Evolutionary conservation across 441 rosid genomes (phyloP).

Genomic region (Brassica hybrid): DNA sequence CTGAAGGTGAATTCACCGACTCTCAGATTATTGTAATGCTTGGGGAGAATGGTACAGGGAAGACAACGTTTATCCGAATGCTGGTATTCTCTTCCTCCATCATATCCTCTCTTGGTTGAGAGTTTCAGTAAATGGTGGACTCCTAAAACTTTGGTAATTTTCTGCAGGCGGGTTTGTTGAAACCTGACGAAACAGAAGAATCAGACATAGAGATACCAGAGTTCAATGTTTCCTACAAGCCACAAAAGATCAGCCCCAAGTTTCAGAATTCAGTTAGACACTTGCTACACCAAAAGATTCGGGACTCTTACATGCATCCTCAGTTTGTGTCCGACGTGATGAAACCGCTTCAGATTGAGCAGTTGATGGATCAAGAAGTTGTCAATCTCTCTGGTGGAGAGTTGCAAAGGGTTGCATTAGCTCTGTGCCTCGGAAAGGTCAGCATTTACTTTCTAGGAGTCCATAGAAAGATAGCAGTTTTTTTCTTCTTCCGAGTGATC

Average conservation of each 20-base stretch:
- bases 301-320: conserved; percentile 89
- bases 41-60: conserved; percentile 98
- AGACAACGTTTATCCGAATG: conserved; percentile 95
- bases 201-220: conserved; percentile 88
- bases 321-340: conserved; percentile 96
- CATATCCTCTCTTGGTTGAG: conserved; percentile 11
- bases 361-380: conserved; percentile 94
- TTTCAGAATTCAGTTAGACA: conserved; percentile 76
- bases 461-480: neutral
- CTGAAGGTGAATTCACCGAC: conserved; percentile 98
- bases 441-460: neutral
- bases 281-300: conserved; percentile 81
- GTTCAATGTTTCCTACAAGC: conserved; percentile 95
- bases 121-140: conserved; percentile 3
- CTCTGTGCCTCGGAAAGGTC: conserved; percentile 97
- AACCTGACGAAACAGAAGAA: conserved; percentile 76
- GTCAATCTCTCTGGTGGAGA: conserved; percentile 97
- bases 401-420: conserved; percentile 93
- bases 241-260: conserved; percentile 92
- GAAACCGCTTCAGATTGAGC: conserved; percentile 98
- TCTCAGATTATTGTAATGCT: conserved; percentile 96
- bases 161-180: conserved; percentile 83
- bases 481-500: conserved; percentile 21
- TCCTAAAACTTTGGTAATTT: neutral
- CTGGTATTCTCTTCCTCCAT: conserved; percentile 61